phyloP scores from a whole-genome alignment of 768 basidiomycete genomes.

The Suillus brevipes region DNA sequence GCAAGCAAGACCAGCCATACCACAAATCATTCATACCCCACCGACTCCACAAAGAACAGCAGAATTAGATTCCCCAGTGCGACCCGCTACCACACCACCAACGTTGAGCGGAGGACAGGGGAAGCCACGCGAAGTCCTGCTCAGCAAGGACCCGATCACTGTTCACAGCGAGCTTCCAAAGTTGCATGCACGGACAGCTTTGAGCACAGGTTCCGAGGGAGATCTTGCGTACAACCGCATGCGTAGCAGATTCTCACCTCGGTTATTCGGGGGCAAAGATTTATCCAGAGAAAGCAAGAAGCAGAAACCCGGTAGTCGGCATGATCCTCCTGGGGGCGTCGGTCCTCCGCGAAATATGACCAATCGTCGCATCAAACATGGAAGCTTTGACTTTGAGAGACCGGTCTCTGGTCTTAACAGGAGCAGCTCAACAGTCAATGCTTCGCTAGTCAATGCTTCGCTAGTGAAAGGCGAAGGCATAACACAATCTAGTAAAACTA shows the following conservation, averaged over 20 bases:
- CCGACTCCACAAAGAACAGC: slow-evolving; percentile 35
- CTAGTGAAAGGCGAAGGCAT: slow-evolving; percentile 9
- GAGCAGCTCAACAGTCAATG: slow-evolving; percentile 29
- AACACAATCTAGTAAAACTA: slow-evolving; percentile 4
- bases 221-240: slow-evolving; percentile 12
- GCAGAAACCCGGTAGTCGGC: slow-evolving; percentile 29
- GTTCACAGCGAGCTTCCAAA: slow-evolving; percentile 22
- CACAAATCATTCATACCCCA: slow-evolving; percentile 37
- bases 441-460: slow-evolving; percentile 13
- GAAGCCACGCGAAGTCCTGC: slow-evolving; percentile 11
- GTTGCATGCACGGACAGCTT: neutral
- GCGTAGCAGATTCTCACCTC: slow-evolving; percentile 30
- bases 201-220: neutral
- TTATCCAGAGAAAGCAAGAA: slow-evolving; percentile 18
- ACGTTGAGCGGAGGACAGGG: slow-evolving; percentile 16
- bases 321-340: slow-evolving; percentile 8
- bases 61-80: slow-evolving; percentile 12
- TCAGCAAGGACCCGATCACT: slow-evolving; percentile 28
- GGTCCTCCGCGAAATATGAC: slow-evolving; percentile 28
- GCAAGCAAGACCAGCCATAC: slow-evolving; percentile 28
- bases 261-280: slow-evolving; percentile 31
- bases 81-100: slow-evolving; percentile 10
- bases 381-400: slow-evolving; percentile 77
- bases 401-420: slow-evolving; percentile 45
- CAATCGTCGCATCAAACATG: slow-evolving; percentile 56